Percentiles rank a stretch among this genome's conserved stretches.
Evolutionary conservation across 305 asterid species (phyloP).

Genomic region (Fraxinus albicans): DNA sequence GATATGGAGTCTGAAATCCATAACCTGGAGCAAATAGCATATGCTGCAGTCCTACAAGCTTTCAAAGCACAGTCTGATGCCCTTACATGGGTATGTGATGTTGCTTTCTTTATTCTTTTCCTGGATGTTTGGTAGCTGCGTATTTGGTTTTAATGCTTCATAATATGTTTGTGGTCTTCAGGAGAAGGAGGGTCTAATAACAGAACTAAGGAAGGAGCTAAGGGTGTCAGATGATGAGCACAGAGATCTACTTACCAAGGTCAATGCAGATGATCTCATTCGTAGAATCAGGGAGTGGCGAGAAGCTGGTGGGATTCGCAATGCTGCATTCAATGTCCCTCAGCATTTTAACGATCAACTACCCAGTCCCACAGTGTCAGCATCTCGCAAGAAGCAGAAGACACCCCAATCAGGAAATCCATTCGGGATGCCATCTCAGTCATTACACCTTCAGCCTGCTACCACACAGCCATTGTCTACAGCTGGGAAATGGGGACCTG

Average conservation of each 20-base stretch:
- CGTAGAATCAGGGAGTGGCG: constrained; percentile 97
- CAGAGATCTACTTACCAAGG: constrained; percentile 75
- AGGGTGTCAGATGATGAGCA: constrained; percentile 99
- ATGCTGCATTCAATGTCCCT: constrained; percentile 32
- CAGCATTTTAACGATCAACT: constrained; percentile 70
- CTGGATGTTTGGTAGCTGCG: constrained; percentile 8
- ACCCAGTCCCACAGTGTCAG: constrained; percentile 77
- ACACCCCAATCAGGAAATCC: constrained; percentile 56
- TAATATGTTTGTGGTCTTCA: constrained; percentile 27
- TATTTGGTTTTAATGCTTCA: constrained; percentile 2
- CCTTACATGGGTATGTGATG: constrained; percentile 77
- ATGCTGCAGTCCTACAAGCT: constrained; percentile 90
- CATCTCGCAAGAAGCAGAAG: constrained; percentile 81
- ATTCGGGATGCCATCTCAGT: constrained; percentile 51
- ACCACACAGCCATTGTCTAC: constrained; percentile 54
- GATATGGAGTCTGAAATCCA: constrained; percentile 93
- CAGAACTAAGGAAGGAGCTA: constrained; percentile 93
- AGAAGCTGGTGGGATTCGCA: constrained; percentile 67
- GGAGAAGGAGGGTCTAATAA: constrained; percentile 96
- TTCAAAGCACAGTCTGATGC: constrained; percentile 99
- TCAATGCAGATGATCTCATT: constrained; percentile 83
- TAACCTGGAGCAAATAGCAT: constrained; percentile 91
- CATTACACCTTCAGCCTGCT: constrained; percentile 55
- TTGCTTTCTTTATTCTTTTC: constrained; percentile 19
- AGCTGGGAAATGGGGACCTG: constrained; percentile 62